Evolutionary conservation across 23 red algal species (phyloP), one percentile per base, ranked within the genome.

Genomic region (Gracilariopsis chorda): DNA sequence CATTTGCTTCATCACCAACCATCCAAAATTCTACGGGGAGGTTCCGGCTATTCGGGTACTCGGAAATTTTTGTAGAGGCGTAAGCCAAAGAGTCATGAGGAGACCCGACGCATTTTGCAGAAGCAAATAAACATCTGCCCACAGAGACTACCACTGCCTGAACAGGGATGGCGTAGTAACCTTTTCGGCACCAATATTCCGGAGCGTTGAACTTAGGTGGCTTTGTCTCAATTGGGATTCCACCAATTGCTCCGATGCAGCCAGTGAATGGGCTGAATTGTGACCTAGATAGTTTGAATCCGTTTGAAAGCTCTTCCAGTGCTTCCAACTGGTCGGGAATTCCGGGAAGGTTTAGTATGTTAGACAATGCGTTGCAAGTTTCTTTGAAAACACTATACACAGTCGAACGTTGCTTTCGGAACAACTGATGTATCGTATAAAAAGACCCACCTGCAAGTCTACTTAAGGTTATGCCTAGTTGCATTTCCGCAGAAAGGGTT

Each of bases 11-110:
- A 33, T 64, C 78, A 29, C 35, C 78, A 7, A 65, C 78, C 7
- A 83, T 83, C 78, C 53, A 83, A 58, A 83, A 83, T 33, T 83
- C 52, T 47, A 47, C 8, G 23, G 20, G 51, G 10, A 83, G 37
- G 16, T 59, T 7, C 21, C 45, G 10, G 29, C 64, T 64, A 42
- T 60, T 12, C 36, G 64, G 51, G 1, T 12, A 64, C 20, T 21
- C 37, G 24, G 23, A 52, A 7, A 83, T 23, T 21, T 34, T 61
- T 12, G 78, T 63, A 23, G 28, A 20, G 3, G 51, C 20, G 19
- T 83, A 57, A 23, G 51, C 78, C 11, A 63, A 24, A 4, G 78
- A 35, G 29, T 83, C 78, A 65, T 83, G 55, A 9, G 78, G 42
- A 16, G 51, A 60, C n/a, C 45, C 51, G 30, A 39, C 49, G 28